Base-by-base conservation (phyloP, 2,329 filamentous ascomycete genomes). In the Ramichloridium luteum region DNA sequence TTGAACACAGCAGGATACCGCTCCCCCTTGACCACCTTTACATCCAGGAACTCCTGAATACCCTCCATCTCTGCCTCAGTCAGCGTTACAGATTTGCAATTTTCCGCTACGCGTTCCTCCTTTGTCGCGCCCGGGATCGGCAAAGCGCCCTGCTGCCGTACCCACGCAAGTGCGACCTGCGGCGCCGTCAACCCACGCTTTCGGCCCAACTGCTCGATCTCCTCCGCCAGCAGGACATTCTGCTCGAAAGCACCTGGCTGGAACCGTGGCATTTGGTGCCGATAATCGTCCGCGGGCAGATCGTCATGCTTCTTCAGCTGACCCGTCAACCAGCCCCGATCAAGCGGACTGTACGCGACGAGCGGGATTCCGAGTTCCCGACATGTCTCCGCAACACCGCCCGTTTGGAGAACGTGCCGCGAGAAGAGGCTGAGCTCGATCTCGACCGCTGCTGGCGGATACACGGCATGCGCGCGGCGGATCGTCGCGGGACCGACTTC, bases 301-400 rank as follows among this genome's bases (percentile, higher is more conserved):
- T 79, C 74, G 2, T 65, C 60, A 2, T 45, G 37, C 4, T 49
- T 56, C 40, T 59, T 62, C 42, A 68, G 53, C 35, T 64, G 46
- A 1, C 67, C 66, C 0, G 65, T 64, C 27, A 74, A 42, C 55
- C 68, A 65, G 1, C 72, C 72, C 16, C 68, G 61, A 5, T 77
- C 74, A 1, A 83, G 59, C 1, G 80, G 79, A 23, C 75, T 77
- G 55, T 82, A 84, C 1, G 75, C 76, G 27, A 82, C 56, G 27
- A 84, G 56, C 0, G 77, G 73, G 38, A 85, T 80, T 27, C 62
- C 57, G 30, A 78, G 53, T 31, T 31, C 32, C 10, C 10, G 6
- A 14, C 32, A 35, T 11, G 32, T 22, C 12, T 14, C 13, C n/a
- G n/a, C n/a, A 4, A 25, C 25, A 20, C 27, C 16, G 11, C 34